Base-by-base conservation (phyloP, 176 grass and related monocot species). In the Stipa capillata region DNA sequence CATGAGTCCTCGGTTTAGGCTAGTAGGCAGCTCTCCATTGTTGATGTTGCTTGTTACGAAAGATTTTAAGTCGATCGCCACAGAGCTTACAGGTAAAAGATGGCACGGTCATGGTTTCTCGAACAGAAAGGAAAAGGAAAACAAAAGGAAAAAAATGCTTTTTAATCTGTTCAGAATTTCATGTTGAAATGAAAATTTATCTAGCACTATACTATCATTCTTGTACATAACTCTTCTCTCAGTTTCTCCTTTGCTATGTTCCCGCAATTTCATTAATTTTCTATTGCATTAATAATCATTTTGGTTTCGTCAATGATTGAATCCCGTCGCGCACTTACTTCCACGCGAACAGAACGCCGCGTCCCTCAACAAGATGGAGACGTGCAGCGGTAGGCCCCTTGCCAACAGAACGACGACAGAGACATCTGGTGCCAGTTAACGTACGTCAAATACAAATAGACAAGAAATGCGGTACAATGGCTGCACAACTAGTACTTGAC, bases 291-390 rank as follows among this genome's bases (percentile, higher is more conserved):
- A 61, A n/a, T n/a, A n/a, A 79, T 32, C 7, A 55, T 34, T 14
- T 49, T 7, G 6, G 47, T 40, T 37, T 37, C 23, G 32, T 71
- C 43, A 41, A 60, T 73, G 48, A 88, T 79, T 73, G 74, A 15
- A 45, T 6, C 13, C 49, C 40, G 51, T 48, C 28, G 20, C 47
- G 35, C 73, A 59, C 24, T 18, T 11, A 27, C 20, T 24, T 67
- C 8, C 13, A 84, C 86, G 86, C 86, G 32, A 60, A 80, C 86
- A 88, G 86, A 68, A 73, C 81, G 81, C 86, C 86, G 86, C 81
- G 76, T 84, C 76, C 81, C 81, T 25, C 43, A 39, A 3, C 74
- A 41, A 69, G 7, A 50, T n/a, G 56, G 72, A 74, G 66, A n/a
- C 7, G 62, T 34, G 78, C 49, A 34, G 69, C 11, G 21, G 32